A percentile compares a stretch with the other conserved stretches of the same genome.
Conservation (phyloP, 306 rosid species). For the Castanea sativa region DNA sequence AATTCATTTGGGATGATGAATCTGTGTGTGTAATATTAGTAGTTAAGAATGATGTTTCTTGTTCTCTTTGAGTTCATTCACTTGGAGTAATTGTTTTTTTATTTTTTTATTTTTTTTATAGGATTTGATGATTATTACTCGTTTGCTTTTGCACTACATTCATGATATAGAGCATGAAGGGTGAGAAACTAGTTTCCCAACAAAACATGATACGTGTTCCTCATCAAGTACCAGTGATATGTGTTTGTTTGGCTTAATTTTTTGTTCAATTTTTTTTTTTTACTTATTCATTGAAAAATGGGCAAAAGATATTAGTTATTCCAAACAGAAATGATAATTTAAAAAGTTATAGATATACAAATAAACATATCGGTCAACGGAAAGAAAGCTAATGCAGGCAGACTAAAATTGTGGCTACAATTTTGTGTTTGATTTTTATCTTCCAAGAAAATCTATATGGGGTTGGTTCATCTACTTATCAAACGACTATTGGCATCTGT, state of each 20-base stretch:
- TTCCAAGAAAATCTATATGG: neutral
- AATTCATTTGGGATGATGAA: neutral
- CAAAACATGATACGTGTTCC: neutral
- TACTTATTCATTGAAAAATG: neutral
- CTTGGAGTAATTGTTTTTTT: neutral
- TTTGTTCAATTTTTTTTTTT: too few species aligned
- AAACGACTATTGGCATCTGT: neutral
- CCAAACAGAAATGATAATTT: too few species aligned
- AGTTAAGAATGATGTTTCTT: neutral
- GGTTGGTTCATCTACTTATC: too few species aligned
- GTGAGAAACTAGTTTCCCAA: neutral
- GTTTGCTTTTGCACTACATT: neutral
- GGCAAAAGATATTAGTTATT: too few species aligned
- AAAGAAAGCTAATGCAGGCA: too few species aligned
- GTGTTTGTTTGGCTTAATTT: too few species aligned
- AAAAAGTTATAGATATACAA: too few species aligned
- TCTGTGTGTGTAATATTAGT: neutral
- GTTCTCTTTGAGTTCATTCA: neutral
- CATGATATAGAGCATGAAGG: neutral
- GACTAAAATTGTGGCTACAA: too few species aligned
- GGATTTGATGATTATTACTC: too few species aligned
- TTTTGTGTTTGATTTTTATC: neutral
- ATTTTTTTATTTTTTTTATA: neutral
- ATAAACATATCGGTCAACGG: too few species aligned
- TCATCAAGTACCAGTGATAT: neutral